Conservation (phyloP, 2,329 filamentous ascomycete species). For the Chlorencoelia australis region DNA sequence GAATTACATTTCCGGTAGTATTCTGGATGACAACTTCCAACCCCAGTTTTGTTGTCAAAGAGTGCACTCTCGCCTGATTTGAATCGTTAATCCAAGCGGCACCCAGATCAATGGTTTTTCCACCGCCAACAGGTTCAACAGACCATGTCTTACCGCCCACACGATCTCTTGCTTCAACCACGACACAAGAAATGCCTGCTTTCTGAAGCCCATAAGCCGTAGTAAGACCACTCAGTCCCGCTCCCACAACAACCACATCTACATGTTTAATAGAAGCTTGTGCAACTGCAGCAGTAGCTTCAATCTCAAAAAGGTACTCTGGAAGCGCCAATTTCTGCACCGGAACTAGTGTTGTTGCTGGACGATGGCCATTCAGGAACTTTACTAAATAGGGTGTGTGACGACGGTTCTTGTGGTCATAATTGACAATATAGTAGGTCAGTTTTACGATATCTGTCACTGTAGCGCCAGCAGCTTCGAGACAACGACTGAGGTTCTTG, state of each 20-base stretch:
- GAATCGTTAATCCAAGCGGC: slow-evolving; percentile 46
- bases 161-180: slow-evolving; percentile 33
- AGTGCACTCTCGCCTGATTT: slow-evolving; percentile 28
- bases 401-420: slow-evolving; percentile 28
- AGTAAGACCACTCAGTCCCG: slow-evolving; percentile 10
- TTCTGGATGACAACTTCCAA: slow-evolving; percentile 40
- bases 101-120: slow-evolving; percentile 38
- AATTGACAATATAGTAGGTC: slow-evolving; percentile 35
- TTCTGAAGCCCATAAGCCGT: slow-evolving; percentile 10
- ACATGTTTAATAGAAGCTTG: not conserved
- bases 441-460: slow-evolving; percentile 33
- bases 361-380: slow-evolving; percentile 32
- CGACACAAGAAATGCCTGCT: slow-evolving; percentile 12
- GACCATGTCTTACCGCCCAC: slow-evolving; percentile 31
- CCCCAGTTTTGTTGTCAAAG: slow-evolving; percentile 31
- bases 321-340: slow-evolving; percentile 32
- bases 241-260: slow-evolving; percentile 10
- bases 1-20: slow-evolving; percentile 33
- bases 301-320: slow-evolving; percentile 34
- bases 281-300: slow-evolving; percentile 28
- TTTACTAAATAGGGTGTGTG: slow-evolving; percentile 31
- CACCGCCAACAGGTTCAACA: slow-evolving; percentile 12
- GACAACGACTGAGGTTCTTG: slow-evolving; percentile 4
- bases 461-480: slow-evolving; percentile 27
- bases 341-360: slow-evolving; percentile 34